These are phyloP conservation scores for Malassezia japonica DNA, from an alignment of 1,284 basidiomycete species.

Conservation along the genomic window DNA sequence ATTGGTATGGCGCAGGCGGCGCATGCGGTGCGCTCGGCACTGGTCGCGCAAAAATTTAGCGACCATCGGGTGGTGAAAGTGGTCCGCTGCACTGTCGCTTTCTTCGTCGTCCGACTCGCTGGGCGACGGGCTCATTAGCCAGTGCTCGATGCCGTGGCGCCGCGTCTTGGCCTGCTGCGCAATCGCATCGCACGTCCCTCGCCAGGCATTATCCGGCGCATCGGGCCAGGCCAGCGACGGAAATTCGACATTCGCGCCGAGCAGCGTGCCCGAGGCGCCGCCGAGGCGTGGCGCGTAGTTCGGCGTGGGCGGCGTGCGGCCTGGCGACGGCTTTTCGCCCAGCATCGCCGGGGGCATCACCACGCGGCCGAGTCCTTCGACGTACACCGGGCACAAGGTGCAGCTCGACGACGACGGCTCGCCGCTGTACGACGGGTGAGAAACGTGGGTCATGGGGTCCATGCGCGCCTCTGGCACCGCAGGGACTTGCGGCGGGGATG, in stretches of 20 bases:
- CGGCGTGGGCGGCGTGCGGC: not conserved
- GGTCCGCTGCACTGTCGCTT: not conserved
- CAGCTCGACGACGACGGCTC: not conserved
- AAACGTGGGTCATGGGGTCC: not conserved
- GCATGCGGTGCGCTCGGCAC: not conserved
- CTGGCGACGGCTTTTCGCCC: not conserved
- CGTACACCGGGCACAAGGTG: not conserved
- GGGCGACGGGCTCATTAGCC: not conserved
- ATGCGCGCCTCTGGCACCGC: not conserved
- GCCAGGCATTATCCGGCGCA: not conserved
- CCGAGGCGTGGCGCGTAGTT: not conserved
- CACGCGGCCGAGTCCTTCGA: conserved; percentile 14
- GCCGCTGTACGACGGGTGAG: not conserved
- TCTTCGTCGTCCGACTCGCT: not conserved
- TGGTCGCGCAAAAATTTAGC: conserved; percentile 15
- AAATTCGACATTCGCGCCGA: not conserved
- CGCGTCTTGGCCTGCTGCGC: not conserved
- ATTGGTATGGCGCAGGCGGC: not conserved
- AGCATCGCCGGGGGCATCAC: not conserved
- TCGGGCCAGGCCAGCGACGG: conserved; percentile 1
- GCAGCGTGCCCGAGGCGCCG: not conserved
- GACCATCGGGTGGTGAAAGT: conserved; percentile 14
- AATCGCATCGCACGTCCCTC: not conserved
- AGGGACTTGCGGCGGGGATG: not conserved
- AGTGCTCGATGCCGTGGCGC: not conserved